A percentile compares a stretch with the other conserved stretches of the same genome.
phyloP scores from a whole-genome alignment of 768 basidiomycete species.

The Cyclocybe aegerita region DNA sequence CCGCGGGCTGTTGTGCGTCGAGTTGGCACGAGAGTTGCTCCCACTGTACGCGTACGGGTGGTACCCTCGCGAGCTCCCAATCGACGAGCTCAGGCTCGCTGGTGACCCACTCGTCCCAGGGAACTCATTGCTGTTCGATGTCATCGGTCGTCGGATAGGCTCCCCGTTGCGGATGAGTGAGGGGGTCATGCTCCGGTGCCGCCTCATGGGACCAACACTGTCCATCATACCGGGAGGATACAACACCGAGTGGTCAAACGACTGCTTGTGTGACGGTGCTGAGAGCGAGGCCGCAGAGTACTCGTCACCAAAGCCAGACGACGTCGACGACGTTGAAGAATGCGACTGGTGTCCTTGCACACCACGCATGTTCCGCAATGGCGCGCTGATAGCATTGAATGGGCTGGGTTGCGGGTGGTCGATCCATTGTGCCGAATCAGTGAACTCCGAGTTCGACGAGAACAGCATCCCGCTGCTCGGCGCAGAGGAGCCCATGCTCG shows the following conservation, averaged over 20 bases:
- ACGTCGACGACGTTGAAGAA: constrained; percentile 28
- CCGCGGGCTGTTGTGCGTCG: constrained; percentile 47
- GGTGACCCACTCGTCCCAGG: constrained; percentile 29
- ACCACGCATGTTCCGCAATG: constrained; percentile 31
- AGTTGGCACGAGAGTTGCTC: constrained; percentile 36
- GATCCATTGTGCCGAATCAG: constrained; percentile 39
- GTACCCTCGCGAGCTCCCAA: constrained; percentile 44
- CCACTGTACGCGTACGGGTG: constrained; percentile 54
- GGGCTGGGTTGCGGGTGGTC: constrained; percentile 36
- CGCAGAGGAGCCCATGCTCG: constrained; percentile 10
- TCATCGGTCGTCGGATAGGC: constrained; percentile 46
- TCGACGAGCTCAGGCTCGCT: constrained; percentile 25
- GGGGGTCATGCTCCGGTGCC: constrained; percentile 80
- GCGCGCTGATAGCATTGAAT: constrained; percentile 37
- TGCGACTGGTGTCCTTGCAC: constrained; percentile 18
- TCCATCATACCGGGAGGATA: constrained; percentile 46
- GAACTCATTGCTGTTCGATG: constrained; percentile 41
- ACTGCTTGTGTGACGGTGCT: constrained; percentile 67
- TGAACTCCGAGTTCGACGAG: constrained; percentile 21
- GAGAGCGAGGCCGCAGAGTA: constrained; percentile 53
- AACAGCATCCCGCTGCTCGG: constrained; percentile 17
- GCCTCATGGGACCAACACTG: constrained; percentile 56
- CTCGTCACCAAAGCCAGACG: constrained; percentile 25
- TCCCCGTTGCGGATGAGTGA: constrained; percentile 54
- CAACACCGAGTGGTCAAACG: constrained; percentile 58